phyloP scores from a whole-genome alignment of 257 asterid genomes.

The Fraxinus anomala region DNA sequence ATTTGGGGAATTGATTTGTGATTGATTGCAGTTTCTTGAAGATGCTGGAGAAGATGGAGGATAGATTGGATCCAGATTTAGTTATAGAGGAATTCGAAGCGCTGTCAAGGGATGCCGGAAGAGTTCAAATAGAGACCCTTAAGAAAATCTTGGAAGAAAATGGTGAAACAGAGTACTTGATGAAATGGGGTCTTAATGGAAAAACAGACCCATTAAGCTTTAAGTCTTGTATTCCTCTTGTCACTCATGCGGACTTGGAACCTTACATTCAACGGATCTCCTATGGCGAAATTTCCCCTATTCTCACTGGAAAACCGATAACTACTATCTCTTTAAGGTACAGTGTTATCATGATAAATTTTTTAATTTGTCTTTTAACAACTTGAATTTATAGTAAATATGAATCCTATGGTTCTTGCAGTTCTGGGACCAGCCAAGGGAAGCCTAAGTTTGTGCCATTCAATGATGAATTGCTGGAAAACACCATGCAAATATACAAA shows the following conservation, averaged over 20 bases:
- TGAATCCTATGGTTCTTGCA: conserved; percentile 38
- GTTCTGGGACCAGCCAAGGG: conserved; percentile 97
- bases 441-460: conserved; percentile 99
- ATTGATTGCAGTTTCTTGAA: conserved; percentile 29
- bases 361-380: not conserved
- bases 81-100: conserved; percentile 77
- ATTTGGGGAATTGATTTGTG: conserved; percentile 7
- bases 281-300: conserved; percentile 64
- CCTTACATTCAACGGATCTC: conserved; percentile 75
- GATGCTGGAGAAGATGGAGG: conserved; percentile 67
- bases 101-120: conserved; percentile 64
- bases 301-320: conserved; percentile 75
- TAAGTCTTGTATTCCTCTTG: conserved; percentile 71
- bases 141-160: conserved; percentile 74
- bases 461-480: conserved; percentile 88
- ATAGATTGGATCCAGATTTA: conserved; percentile 57
- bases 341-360: not conserved
- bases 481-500: conserved; percentile 81
- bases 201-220: conserved; percentile 68
- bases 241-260: conserved; percentile 69
- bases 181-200: conserved; percentile 70
- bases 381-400: not conserved
- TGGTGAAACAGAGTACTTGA: conserved; percentile 74
- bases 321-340: conserved; percentile 90
- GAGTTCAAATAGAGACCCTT: conserved; percentile 74